phyloP scores from a whole-genome alignment of 495 filamentous ascomycete species.

The Xylaria grammica region DNA sequence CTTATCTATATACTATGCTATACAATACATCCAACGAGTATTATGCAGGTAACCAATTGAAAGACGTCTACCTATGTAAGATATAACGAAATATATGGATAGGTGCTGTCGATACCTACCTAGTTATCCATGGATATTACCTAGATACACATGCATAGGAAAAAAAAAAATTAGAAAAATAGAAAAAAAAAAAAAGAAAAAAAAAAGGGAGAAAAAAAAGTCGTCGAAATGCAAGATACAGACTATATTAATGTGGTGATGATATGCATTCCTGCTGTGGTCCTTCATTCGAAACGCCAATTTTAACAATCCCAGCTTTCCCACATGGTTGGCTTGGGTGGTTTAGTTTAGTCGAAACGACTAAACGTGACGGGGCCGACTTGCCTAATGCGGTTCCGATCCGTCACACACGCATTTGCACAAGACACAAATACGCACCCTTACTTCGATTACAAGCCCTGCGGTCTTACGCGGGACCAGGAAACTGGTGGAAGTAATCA shows the following conservation, averaged over 20 bases:
- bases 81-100: too few relatives aligned
- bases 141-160: too few relatives aligned
- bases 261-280: slow-evolving; percentile 30
- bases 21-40: background rate
- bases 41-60: background rate
- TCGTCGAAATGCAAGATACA: background rate
- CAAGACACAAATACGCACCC: slow-evolving; percentile 21
- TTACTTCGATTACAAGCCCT: background rate
- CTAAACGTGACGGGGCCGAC: slow-evolving; percentile 36
- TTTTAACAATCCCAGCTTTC: slow-evolving; percentile 34
- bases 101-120: too few relatives aligned
- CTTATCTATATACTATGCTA: background rate
- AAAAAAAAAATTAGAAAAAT: too few relatives aligned
- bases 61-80: too few relatives aligned
- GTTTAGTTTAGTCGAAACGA: slow-evolving; percentile 36
- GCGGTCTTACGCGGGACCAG: background rate
- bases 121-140: too few relatives aligned
- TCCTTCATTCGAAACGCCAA: slow-evolving; percentile 37
- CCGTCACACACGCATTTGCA: slow-evolving; percentile 18
- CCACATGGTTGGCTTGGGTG: slow-evolving; percentile 22
- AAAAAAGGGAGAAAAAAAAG: too few relatives aligned
- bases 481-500: background rate
- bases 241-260: slow-evolving; percentile 1
- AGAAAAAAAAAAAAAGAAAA: too few relatives aligned
- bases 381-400: slow-evolving; percentile 39